Conservation (phyloP, 2,329 filamentous ascomycete genomes). For the Biscogniauxia mediterranea region DNA sequence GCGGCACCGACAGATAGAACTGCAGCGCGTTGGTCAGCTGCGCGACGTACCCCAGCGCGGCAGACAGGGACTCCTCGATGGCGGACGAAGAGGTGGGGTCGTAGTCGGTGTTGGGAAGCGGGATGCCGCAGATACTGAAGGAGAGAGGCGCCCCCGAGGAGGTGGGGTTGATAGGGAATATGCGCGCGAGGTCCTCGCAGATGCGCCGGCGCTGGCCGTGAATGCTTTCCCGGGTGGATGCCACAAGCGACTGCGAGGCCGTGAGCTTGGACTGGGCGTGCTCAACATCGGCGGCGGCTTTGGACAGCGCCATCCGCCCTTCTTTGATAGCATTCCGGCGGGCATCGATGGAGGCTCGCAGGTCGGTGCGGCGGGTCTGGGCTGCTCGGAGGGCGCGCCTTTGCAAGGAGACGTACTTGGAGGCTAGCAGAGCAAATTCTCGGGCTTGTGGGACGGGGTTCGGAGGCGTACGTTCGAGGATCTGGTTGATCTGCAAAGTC, state of each 20-base stretch:
- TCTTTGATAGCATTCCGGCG: conserved; percentile 66
- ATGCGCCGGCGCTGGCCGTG: conserved; percentile 85
- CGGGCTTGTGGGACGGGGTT: conserved; percentile 47
- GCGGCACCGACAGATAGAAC: conserved; percentile 73
- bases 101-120: conserved; percentile 78
- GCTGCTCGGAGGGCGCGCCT: conserved; percentile 63
- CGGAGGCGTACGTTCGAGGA: conserved; percentile 43
- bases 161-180: conserved; percentile 76
- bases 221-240: conserved; percentile 62
- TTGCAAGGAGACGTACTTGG: conserved; percentile 60
- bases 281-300: conserved; percentile 59
- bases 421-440: conserved; percentile 47
- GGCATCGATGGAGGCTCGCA: conserved; percentile 63
- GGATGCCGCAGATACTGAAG: conserved; percentile 79
- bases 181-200: conserved; percentile 73
- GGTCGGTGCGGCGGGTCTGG: conserved; percentile 62
- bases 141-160: conserved; percentile 60
- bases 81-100: conserved; percentile 47
- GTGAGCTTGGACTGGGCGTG: conserved; percentile 59
- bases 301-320: conserved; percentile 59
- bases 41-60: conserved; percentile 77
- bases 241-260: conserved; percentile 53
- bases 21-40: conserved; percentile 74
- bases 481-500: conserved; percentile 71
- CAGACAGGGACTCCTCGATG: conserved; percentile 71